Base-by-base conservation (phyloP, 2,329 filamentous ascomycete species). In the Chaetomium sp. region DNA sequence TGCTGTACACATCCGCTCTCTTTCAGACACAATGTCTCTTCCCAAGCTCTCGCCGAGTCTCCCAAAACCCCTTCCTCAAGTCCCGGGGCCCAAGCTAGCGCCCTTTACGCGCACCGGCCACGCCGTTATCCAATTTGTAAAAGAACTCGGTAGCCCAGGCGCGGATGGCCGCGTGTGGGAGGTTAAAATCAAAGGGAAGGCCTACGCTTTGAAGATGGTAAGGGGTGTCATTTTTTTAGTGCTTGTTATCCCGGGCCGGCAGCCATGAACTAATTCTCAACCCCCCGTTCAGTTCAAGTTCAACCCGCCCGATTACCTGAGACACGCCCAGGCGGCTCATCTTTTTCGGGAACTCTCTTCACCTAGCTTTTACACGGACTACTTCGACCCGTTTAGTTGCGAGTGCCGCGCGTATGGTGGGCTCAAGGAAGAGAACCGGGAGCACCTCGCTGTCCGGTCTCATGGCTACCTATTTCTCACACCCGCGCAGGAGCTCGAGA, bases 381-480 rank as follows among this genome's bases (percentile, higher is more conserved):
- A 57, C 29, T 60, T 33, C 21, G 53, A 65, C 21, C 27, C 57
- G 25, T 68, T 68, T 65, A 60, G 60, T 51, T 59, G 59, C 56
- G 65, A 67, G 47, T 68, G 62, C 35, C 67, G 67, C n/a, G 65
- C 57, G 23, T 65, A 68, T 38, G 62, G 65, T 42, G 59, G 67
- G 16, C 60, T 68, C 16, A 56, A 66, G n/a, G n/a, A 65, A 19
- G 62, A 45, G 31, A 13, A 29, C 5, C 45, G 59, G 6, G 45
- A 60, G n/a, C 53, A 68, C 38, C 57, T 65, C 5, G 65, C 62
- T 8, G 21, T 62, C 35, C 49, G 27, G 31, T 58, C 61, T 12
- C 57, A 65, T 21, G 67, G 67, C 19, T 68, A 65, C 54, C 59
- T 67, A 9, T 19, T 68, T 8, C 45, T 65, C n/a, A 62, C 55